Evolutionary conservation across 1,284 basidiomycete genomes (phyloP).

Genomic region (Ceratobasidium sp.): DNA sequence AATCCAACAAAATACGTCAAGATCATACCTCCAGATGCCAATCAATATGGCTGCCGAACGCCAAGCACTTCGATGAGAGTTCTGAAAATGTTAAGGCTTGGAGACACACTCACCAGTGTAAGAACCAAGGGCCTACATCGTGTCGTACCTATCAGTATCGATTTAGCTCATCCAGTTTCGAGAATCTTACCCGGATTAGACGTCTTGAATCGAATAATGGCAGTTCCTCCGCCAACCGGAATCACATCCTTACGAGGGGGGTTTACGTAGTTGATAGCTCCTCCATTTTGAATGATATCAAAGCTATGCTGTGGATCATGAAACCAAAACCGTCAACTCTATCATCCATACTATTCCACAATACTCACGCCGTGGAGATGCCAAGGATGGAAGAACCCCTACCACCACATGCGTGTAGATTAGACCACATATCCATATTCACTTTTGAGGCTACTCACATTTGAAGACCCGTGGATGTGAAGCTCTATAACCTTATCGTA

Average conservation of each 20-base stretch:
- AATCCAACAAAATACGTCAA: background rate
- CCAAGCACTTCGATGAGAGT: background rate
- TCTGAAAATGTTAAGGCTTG: background rate
- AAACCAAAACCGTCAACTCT: background rate
- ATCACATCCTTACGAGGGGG: conserved; percentile 54
- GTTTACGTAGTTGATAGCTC: conserved; percentile 51
- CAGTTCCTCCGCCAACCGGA: conserved; percentile 46
- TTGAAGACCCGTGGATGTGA: background rate
- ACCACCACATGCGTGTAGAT: background rate
- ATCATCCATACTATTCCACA: background rate
- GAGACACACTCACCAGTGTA: background rate
- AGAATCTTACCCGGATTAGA: conserved; percentile 53
- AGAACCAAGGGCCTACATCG: conserved; percentile 50
- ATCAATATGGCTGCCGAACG: conserved; percentile 59
- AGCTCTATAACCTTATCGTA: conserved; percentile 34
- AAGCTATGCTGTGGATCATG: conserved; percentile 47
- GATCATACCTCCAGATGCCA: conserved; percentile 53
- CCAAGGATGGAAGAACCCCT: conserved; percentile 35
- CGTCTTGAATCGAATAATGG: conserved; percentile 55
- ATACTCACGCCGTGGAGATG: conserved; percentile 34
- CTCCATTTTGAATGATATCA: conserved; percentile 52
- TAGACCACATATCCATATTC: background rate
- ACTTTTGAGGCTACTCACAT: background rate
- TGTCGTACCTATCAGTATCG: background rate
- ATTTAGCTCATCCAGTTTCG: background rate